Conservation (phyloP, 805 yeast genomes). For the Cyberlindnera mycetangii region DNA sequence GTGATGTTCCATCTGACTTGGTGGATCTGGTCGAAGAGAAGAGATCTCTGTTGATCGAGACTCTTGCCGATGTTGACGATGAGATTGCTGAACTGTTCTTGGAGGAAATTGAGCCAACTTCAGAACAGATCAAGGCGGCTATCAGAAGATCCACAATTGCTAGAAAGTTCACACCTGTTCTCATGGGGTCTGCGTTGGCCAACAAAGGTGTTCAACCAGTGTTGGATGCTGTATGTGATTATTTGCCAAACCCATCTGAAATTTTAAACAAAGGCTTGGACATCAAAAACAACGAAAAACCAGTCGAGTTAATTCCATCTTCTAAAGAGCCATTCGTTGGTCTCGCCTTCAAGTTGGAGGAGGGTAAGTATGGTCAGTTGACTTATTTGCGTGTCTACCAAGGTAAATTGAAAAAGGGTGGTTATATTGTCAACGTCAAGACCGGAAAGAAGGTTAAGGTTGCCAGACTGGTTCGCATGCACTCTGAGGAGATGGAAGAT, state of each 20-base stretch:
- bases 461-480: constrained; percentile 95
- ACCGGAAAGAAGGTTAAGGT: constrained; percentile 92
- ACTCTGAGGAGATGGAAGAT: constrained; percentile 98
- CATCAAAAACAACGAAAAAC: constrained; percentile 56
- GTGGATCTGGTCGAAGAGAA: constrained; percentile 85
- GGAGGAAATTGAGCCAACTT: constrained; percentile 86
- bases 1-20: constrained; percentile 75
- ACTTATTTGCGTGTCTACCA: constrained; percentile 97
- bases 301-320: constrained; percentile 73
- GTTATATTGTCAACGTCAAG: constrained; percentile 82
- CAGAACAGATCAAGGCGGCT: constrained; percentile 80
- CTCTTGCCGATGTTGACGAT: constrained; percentile 96
- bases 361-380: constrained; percentile 96
- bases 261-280: constrained; percentile 89
- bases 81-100: constrained; percentile 91
- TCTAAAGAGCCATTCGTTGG: constrained; percentile 83
- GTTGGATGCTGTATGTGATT: constrained; percentile 93
- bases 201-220: constrained; percentile 95
- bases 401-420: constrained; percentile 90
- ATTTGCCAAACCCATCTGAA: constrained; percentile 93
- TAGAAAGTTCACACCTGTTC: constrained; percentile 96
- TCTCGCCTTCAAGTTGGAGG: constrained; percentile 97
- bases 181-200: constrained; percentile 98
- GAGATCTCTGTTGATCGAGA: constrained; percentile 81
- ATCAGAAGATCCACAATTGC: constrained; percentile 95